A percentile compares a stretch with the other conserved stretches of the same genome.
These are phyloP conservation scores for Xylariaceae sp. DNA, from an alignment of 2,329 filamentous ascomycete genomes.

Conservation along the genomic window DNA sequence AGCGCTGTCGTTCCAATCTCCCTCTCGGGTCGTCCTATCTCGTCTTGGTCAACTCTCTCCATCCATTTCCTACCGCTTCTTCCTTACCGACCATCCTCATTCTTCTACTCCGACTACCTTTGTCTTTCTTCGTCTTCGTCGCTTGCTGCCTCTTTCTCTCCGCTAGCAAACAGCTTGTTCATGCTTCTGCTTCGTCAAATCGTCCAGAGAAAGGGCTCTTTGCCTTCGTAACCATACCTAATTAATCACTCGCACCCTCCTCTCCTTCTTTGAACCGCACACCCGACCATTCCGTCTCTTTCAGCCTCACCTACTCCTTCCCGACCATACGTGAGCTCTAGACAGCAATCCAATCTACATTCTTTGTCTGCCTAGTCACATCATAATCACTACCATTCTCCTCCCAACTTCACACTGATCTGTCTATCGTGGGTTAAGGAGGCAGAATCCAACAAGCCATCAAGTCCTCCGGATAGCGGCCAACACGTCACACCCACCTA, in stretches of 20 bases:
- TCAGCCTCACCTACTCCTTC: conserved; percentile 13
- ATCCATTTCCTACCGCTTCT: conserved; percentile 22
- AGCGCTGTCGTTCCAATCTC: conserved; percentile 12
- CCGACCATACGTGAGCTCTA: conserved; percentile 13
- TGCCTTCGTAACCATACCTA: conserved; percentile 22
- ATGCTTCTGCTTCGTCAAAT: conserved; percentile 21
- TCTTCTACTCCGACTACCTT: conserved; percentile 18
- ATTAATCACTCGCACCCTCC: conserved; percentile 19
- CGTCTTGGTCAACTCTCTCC: conserved; percentile 21
- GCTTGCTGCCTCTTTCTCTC: conserved; percentile 29
- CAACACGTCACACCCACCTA: conserved; percentile 29
- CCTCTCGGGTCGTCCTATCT: conserved; percentile 7
- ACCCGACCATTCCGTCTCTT: conserved; percentile 20
- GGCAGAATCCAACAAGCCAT: background rate
- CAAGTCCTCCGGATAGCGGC: conserved; percentile 18
- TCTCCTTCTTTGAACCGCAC: conserved; percentile 24
- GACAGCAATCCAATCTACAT: conserved; percentile 16
- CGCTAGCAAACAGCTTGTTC: conserved; percentile 19
- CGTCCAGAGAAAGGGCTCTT: conserved; percentile 22
- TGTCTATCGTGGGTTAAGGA: too few species aligned
- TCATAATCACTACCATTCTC: conserved; percentile 15
- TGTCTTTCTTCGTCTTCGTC: conserved; percentile 30
- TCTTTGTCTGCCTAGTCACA: conserved; percentile 22
- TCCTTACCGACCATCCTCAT: conserved; percentile 23
- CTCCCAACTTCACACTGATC: background rate